Evolutionary conservation across 2,329 filamentous ascomycete species (phyloP), one percentile per base, ranked within the genome.

Genomic region (Aspergillus sp.): DNA sequence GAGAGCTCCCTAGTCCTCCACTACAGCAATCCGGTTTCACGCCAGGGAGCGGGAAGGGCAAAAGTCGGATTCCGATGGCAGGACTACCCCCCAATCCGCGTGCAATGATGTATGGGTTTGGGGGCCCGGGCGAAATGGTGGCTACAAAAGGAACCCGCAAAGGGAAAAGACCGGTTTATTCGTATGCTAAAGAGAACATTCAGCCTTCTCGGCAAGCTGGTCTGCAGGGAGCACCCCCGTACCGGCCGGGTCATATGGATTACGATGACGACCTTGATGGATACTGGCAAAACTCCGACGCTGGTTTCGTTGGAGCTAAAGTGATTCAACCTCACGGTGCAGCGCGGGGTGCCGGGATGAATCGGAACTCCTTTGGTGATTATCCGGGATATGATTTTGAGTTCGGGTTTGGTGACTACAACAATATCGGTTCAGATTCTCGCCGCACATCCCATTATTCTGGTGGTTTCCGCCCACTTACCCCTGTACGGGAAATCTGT

Each of bases 41-140:
- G 13, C 36, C 38, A 9, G 42, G 55, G 18, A 36, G 39, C 45
- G 49, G 32, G 34, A 42, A 56, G 32, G 47, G 53, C 17, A 44
- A 59, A 20, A 58, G 48, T 30, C 57, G 57, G 47, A 34, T 51
- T n/a, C 63, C 51, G 13, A 48, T 61, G n/a, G 55, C 65, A 54
- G 72, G 71, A 9, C 52, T 75, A 12, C 74, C 71, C 15, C 61
- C 71, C 15, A 71, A 75, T 45, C 74, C 74, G 26, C 69, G 73
- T 42, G 71, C 73, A 39, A 62, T 72, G 55, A 69, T 71, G 48
- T 60, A 71, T 34, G 66, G 66, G 3, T 67, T 66, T 42, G 60
- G 60, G 49, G 55, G 58, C 45, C 59, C 63, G 15, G 60, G 60
- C 39, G 59, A 62, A 32, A 53, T 58, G 8, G 52, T 50, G 12